A percentile compares a stretch with the other conserved stretches of the same genome.
Conservation (phyloP, 2,329 filamentous ascomycete species). For the Fusarium subglutinans region DNA sequence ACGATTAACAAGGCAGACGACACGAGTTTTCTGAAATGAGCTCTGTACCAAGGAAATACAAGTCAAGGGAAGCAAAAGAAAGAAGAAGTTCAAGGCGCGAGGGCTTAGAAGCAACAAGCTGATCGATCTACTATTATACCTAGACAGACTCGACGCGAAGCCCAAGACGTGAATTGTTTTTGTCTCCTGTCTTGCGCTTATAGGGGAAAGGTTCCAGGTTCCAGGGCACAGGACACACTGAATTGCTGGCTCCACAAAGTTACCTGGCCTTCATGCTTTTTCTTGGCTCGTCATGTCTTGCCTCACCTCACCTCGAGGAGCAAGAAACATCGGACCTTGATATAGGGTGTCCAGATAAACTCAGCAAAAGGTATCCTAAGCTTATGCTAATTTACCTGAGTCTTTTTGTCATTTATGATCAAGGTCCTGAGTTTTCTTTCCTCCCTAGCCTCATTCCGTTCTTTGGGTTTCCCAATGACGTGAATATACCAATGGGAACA, state of each 20-base stretch:
- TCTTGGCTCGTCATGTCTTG: too few species aligned
- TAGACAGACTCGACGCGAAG: neutral
- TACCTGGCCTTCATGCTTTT: too few species aligned
- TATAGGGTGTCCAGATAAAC: too few species aligned
- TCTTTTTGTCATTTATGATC: neutral
- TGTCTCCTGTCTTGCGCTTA: neutral
- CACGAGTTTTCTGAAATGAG: neutral
- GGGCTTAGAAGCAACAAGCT: neutral
- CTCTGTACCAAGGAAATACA: neutral
- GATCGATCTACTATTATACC: neutral
- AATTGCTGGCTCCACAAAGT: too few species aligned
- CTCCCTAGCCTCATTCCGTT: neutral
- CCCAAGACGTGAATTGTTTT: slow-evolving; percentile 1
- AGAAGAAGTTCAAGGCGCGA: neutral
- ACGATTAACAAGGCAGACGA: neutral
- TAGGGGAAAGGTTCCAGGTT: neutral
- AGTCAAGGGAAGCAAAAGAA: neutral
- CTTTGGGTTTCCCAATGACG: neutral
- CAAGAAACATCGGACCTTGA: too few species aligned
- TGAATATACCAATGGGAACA: neutral
- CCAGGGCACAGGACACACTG: slow-evolving; percentile 5
- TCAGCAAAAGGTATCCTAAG: too few species aligned
- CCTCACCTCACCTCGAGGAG: too few species aligned
- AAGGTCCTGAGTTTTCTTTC: neutral
- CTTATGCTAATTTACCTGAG: too few species aligned